A percentile compares a stretch with the other conserved stretches of the same genome.
Evolutionary conservation across 495 filamentous ascomycete species (phyloP).

Genomic region (Hypoxylon fragiforme): DNA sequence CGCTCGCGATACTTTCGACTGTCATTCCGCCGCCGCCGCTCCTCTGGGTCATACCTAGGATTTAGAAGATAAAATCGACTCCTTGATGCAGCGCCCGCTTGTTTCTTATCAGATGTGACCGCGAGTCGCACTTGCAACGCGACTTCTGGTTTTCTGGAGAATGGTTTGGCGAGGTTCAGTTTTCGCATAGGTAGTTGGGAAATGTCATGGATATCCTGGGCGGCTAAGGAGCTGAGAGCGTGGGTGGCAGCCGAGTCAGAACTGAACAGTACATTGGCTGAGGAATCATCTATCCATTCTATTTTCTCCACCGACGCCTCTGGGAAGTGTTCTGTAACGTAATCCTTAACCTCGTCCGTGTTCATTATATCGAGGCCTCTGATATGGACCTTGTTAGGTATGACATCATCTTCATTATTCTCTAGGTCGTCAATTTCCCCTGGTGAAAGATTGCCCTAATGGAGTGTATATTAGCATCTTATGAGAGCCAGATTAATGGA

Average conservation of each 20-base stretch:
- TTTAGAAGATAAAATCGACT: slow-evolving; percentile 92
- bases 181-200: slow-evolving; percentile 54
- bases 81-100: slow-evolving; percentile 69
- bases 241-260: slow-evolving; percentile 64
- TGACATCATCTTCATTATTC: slow-evolving; percentile 32
- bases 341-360: slow-evolving; percentile 74
- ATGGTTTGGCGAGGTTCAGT: slow-evolving; percentile 62
- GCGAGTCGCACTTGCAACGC: slow-evolving; percentile 73
- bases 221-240: slow-evolving; percentile 69
- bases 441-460: slow-evolving; percentile 43
- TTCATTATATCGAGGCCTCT: slow-evolving; percentile 80
- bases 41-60: slow-evolving; percentile 82
- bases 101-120: slow-evolving; percentile 75
- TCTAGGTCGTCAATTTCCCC: slow-evolving; percentile 36
- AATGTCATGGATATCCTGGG: slow-evolving; percentile 46
- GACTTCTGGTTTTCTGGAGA: slow-evolving; percentile 67
- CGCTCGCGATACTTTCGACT: slow-evolving; percentile 58
- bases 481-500: not conserved
- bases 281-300: slow-evolving; percentile 95
- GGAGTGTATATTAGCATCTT: slow-evolving; percentile 18
- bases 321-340: slow-evolving; percentile 65
- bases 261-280: slow-evolving; percentile 81
- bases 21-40: slow-evolving; percentile 59
- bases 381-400: slow-evolving; percentile 74
- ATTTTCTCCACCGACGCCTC: slow-evolving; percentile 58